These are phyloP conservation scores for Silene noctiflora DNA, from an alignment of 179 eudicot genomes.

Conservation along the genomic window DNA sequence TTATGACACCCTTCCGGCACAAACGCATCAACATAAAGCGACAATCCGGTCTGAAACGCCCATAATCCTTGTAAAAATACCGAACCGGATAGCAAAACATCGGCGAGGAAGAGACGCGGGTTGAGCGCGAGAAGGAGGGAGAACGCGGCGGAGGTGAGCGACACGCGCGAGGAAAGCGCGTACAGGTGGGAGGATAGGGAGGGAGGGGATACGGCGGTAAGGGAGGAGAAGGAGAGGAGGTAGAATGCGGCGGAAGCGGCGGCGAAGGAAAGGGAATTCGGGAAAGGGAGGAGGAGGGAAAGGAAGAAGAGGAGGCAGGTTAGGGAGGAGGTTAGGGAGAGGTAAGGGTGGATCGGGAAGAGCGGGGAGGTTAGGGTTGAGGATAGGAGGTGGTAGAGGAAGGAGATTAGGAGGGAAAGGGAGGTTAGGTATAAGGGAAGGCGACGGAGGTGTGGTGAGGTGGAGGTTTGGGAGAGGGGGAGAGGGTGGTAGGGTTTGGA, in stretches of 20 bases:
- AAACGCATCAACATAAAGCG: conserved; percentile 74
- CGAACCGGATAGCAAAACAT: conserved; percentile 51
- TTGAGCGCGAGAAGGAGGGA: conserved; percentile 50
- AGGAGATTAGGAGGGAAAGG: conserved; percentile 61
- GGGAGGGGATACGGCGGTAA: conserved; percentile 49
- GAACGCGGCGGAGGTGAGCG: conserved; percentile 46
- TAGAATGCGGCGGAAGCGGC: conserved; percentile 51
- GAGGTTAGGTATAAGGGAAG: conserved; percentile 55
- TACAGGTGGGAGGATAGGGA: conserved; percentile 57
- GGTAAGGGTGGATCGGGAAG: conserved; percentile 45
- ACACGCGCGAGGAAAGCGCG: conserved; percentile 47
- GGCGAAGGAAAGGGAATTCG: conserved; percentile 60
- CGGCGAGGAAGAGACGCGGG: conserved; percentile 62
- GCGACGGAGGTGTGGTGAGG: conserved; percentile 47
- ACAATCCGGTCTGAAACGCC: conserved; percentile 68
- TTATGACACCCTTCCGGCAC: conserved; percentile 86
- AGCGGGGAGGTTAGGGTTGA: conserved; percentile 43
- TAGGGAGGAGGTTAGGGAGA: conserved; percentile 39
- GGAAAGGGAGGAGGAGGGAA: conserved; percentile 45
- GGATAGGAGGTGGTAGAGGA: neutral
- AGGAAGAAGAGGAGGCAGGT: conserved; percentile 60
- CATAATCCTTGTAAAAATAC: conserved; percentile 67
- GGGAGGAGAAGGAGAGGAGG: conserved; percentile 48
- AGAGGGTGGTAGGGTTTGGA: conserved; percentile 17
- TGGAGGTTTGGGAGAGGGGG: conserved; percentile 19